Evolutionary conservation across 2,329 filamentous ascomycete genomes (phyloP), one percentile per base, ranked within the genome.

Genomic region (Colletotrichum navitas): DNA sequence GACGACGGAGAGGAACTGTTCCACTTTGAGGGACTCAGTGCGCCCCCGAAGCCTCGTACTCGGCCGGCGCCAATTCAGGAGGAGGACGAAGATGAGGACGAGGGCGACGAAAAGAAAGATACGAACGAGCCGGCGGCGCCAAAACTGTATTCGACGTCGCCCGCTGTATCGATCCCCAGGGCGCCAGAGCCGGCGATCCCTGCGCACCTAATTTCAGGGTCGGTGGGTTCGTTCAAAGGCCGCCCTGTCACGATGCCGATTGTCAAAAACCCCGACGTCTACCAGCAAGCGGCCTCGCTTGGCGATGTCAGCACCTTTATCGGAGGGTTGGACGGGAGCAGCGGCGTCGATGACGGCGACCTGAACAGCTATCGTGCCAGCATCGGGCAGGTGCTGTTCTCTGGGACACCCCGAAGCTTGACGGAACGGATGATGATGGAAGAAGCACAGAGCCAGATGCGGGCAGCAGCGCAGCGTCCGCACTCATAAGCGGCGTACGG

Each of bases 151-250:
- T 81, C 83, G 32, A 84, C 82, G 14, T 86, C 85, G 2, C 83
- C 84, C 1, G 82, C 82, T n/a, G 80, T 86, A 61, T 74, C 82
- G 18, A 83, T 85, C 45, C 72, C 77, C 58, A 80, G 79, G 66
- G 76, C 76, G 34, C 71, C 76, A 51, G 68, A 75, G 62, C 63
- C 75, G n/a, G 74, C 73, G 47, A 78, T 73, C 34, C 78, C 76
- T 0, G 72, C 74, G 26, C 68, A 74, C 34, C 65, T 75, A 12
- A 71, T 72, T 41, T 66, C 81, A 29, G 82, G 82, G 24, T 85
- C 85, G 8, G 77, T 86, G 18, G 87, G 87, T 3, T 89, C 87
- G n/a, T 88, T 87, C 74, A 87, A 84, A 75, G 87, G 87, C 54
- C 83, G 83, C 26, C 83, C 87, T 18, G 84, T 90, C 59, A 81